Evolutionary conservation across 495 filamentous ascomycete genomes (phyloP).

Genomic region (Thermochaetoides thermophila): DNA sequence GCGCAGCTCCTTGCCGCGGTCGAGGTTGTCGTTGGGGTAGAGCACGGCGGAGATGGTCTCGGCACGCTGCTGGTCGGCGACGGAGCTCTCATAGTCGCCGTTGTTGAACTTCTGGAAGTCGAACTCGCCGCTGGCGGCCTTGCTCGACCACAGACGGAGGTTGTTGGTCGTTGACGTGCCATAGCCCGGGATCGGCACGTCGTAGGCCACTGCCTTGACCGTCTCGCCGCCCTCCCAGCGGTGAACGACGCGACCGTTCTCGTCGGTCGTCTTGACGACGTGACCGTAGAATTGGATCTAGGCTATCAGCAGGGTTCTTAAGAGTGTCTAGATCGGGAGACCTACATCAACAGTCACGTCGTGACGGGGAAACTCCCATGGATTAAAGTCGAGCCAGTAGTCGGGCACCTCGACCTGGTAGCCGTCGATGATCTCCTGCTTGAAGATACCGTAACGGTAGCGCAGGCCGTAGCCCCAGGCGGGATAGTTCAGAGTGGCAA

Average conservation of each 20-base stretch:
- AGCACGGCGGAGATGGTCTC: constrained; percentile 97
- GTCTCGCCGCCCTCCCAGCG: constrained; percentile 88
- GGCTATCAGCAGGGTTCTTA: not conserved
- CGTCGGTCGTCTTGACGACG: constrained; percentile 56
- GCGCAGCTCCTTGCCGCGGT: constrained; percentile 89
- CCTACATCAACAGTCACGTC: constrained; percentile 76
- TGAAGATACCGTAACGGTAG: constrained; percentile 97
- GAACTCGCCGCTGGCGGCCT: constrained; percentile 91
- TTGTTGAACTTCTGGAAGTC: constrained; percentile 99
- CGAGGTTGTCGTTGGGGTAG: constrained; percentile 95
- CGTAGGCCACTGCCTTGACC: constrained; percentile 86
- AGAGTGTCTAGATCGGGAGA: not conserved
- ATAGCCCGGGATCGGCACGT: constrained; percentile 89
- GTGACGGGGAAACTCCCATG: constrained; percentile 94
- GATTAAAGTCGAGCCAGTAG: constrained; percentile 99
- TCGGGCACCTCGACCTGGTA: constrained; percentile 97
- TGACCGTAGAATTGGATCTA: constrained; percentile 84
- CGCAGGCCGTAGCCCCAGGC: constrained; percentile 95
- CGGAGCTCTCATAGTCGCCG: constrained; percentile 93
- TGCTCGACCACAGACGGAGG: constrained; percentile 89
- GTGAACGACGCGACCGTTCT: constrained; percentile 53
- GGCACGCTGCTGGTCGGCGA: constrained; percentile 85
- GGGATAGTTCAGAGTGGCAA: constrained; percentile 86
- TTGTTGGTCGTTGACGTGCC: constrained; percentile 88
- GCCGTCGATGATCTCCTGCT: constrained; percentile 94